A percentile compares a stretch with the other conserved stretches of the same genome.
Conservation (phyloP, 2,329 filamentous ascomycete genomes). For the Ascochyta koolunga region DNA sequence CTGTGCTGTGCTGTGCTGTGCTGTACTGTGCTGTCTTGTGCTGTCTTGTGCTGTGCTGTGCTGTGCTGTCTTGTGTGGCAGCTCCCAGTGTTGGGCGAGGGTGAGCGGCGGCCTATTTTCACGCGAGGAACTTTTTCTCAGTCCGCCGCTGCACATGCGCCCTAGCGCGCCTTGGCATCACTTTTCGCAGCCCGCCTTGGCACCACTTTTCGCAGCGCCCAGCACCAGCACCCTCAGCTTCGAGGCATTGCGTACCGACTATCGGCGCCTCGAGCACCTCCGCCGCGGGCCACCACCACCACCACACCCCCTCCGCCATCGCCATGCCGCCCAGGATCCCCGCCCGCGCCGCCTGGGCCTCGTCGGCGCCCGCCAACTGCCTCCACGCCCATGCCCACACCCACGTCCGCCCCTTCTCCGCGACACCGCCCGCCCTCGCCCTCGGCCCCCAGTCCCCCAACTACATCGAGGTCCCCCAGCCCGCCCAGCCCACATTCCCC, state of each 20-base stretch:
- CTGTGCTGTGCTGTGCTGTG: no score
- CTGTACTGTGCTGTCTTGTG: no score
- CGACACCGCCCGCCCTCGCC: slow-evolving; percentile 52
- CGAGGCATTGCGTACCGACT: no score
- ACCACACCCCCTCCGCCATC: slow-evolving; percentile 14
- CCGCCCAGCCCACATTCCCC: slow-evolving; percentile 71
- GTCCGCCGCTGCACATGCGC: neutral
- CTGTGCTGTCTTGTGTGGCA: neutral
- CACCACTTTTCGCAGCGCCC: no score
- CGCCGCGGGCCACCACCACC: slow-evolving; percentile 10
- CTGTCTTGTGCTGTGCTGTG: no score
- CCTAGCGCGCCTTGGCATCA: slow-evolving; percentile 31
- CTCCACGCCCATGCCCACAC: slow-evolving; percentile 14
- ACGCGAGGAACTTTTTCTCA: slow-evolving; percentile 31
- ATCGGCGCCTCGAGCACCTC: neutral
- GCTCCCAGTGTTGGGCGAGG: slow-evolving; percentile 12
- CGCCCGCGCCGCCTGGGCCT: slow-evolving; percentile 45
- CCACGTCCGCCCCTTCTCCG: slow-evolving; percentile 47
- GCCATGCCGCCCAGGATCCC: slow-evolving; percentile 52
- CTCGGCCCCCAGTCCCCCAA: slow-evolving; percentile 85
- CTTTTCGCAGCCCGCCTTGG: slow-evolving; percentile 20
- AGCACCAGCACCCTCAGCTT: no score
- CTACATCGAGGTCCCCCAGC: slow-evolving; percentile 81
- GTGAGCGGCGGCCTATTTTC: slow-evolving; percentile 11
- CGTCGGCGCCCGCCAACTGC: slow-evolving; percentile 20